phyloP scores from a whole-genome alignment of 2,329 filamentous ascomycete species.

The Neopestalotiopsis sp. region DNA sequence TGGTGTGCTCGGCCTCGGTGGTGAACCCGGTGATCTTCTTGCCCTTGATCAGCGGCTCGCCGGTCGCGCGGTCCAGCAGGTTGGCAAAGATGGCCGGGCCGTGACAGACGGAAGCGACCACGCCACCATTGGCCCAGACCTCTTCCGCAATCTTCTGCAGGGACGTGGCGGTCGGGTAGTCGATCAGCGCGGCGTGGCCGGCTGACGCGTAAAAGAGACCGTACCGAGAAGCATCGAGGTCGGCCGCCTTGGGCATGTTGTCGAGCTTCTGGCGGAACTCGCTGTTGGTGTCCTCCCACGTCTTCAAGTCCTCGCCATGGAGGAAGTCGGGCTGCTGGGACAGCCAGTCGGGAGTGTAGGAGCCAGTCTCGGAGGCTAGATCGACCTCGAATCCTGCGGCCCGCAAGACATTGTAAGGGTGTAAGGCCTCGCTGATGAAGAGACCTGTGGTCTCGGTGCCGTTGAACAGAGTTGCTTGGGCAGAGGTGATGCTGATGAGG shows the following conservation, averaged over 20 bases:
- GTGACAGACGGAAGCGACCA: constrained; percentile 48
- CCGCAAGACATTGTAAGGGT: constrained; percentile 50
- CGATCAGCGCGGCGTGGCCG: constrained; percentile 50
- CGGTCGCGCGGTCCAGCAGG: constrained; percentile 36
- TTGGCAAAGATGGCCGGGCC: constrained; percentile 43
- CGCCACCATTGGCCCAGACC: constrained; percentile 44
- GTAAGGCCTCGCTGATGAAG: constrained; percentile 53
- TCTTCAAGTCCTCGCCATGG: constrained; percentile 41
- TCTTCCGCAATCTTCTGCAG: constrained; percentile 46
- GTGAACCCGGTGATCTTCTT: constrained; percentile 46
- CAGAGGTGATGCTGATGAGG: constrained; percentile 48
- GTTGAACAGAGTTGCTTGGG: constrained; percentile 42
- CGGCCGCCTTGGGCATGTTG: constrained; percentile 41
- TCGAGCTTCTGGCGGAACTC: constrained; percentile 52
- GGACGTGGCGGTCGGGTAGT: constrained; percentile 46
- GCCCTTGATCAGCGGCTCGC: constrained; percentile 41
- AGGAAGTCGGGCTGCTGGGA: constrained; percentile 47
- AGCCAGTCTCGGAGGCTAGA: constrained; percentile 49
- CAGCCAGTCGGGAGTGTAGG: constrained; percentile 49
- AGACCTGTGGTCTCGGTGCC: constrained; percentile 46
- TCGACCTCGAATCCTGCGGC: constrained; percentile 52
- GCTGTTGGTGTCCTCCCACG: constrained; percentile 45
- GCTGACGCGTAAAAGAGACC: constrained; percentile 49
- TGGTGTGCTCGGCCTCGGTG: constrained; percentile 39
- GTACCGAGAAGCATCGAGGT: constrained; percentile 37